Percentiles rank a stretch among this genome's conserved stretches.
These are phyloP conservation scores for Thraustotheca clavata DNA, from an alignment of 352 stramenopile genomes.

Conservation along the genomic window DNA sequence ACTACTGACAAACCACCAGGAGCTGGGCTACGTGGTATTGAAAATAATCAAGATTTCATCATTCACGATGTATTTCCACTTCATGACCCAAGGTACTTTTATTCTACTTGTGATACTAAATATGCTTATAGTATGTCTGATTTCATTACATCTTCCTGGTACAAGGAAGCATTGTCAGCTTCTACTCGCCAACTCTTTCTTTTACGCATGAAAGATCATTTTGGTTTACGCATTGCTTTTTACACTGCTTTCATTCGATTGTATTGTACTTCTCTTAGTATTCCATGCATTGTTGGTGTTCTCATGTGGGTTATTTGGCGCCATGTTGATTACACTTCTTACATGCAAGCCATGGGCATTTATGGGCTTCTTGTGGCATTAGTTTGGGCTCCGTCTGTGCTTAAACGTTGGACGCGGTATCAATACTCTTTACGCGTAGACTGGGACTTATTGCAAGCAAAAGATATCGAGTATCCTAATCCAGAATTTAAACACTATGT, in stretches of 20 bases:
- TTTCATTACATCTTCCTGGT: constrained; percentile 52
- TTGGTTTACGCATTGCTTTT: constrained; percentile 49
- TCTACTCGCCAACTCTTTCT: constrained; percentile 40
- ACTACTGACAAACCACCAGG: constrained; percentile 38
- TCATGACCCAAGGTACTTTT: constrained; percentile 33
- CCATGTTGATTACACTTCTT: constrained; percentile 46
- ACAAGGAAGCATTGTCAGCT: constrained; percentile 34
- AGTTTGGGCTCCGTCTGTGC: constrained; percentile 43
- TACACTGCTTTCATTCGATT: constrained; percentile 50
- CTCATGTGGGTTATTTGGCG: constrained; percentile 49
- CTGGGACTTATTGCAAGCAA: constrained; percentile 48
- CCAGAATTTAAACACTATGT: constrained; percentile 41
- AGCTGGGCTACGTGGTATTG: constrained; percentile 37
- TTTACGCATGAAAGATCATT: constrained; percentile 53
- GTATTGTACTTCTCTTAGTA: constrained; percentile 44
- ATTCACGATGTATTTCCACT: constrained; percentile 50
- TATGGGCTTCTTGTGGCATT: constrained; percentile 44
- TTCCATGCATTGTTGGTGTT: constrained; percentile 33
- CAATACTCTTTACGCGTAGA: constrained; percentile 54
- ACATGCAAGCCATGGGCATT: constrained; percentile 40
- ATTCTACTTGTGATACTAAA: not conserved
- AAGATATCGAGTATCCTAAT: constrained; percentile 42
- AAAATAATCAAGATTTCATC: constrained; percentile 40
- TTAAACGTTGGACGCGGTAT: constrained; percentile 53
- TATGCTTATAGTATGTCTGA: constrained; percentile 33